Evolutionary conservation across 257 asterid genomes (phyloP).

Genomic region (Jacaranda mimosifolia): DNA sequence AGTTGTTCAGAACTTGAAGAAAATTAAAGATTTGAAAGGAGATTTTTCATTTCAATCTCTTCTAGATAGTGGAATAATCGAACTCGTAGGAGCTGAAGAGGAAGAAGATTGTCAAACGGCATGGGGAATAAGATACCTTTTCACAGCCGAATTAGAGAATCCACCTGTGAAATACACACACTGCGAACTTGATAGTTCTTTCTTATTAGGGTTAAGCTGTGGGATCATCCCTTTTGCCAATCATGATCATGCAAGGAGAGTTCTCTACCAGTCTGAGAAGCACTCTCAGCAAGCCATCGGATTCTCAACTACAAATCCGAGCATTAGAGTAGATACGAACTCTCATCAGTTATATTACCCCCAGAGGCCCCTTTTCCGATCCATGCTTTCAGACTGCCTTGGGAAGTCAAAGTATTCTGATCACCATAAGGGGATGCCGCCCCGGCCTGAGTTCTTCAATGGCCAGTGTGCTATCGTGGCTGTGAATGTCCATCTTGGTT

Average conservation of each 20-base stretch:
- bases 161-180: slow-evolving; percentile 80
- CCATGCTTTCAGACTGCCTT: slow-evolving; percentile 82
- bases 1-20: slow-evolving; percentile 73
- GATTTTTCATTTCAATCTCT: slow-evolving; percentile 67
- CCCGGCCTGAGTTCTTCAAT: slow-evolving; percentile 86
- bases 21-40: slow-evolving; percentile 65
- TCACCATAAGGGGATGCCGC: slow-evolving; percentile 67
- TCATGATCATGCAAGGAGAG: slow-evolving; percentile 91
- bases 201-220: slow-evolving; percentile 83
- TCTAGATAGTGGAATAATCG: slow-evolving; percentile 73
- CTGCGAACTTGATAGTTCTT: slow-evolving; percentile 87
- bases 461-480: slow-evolving; percentile 97
- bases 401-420: slow-evolving; percentile 63
- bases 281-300: slow-evolving; percentile 99
- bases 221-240: slow-evolving; percentile 91
- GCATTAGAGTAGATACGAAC: slow-evolving; percentile 75
- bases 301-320: slow-evolving; percentile 73
- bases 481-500: slow-evolving; percentile 92
- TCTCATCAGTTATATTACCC: slow-evolving; percentile 88
- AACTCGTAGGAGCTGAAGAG: slow-evolving; percentile 93
- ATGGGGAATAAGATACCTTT: slow-evolving; percentile 77
- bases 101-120: slow-evolving; percentile 92
- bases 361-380: slow-evolving; percentile 83
- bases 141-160: slow-evolving; percentile 57
- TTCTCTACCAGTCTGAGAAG: slow-evolving; percentile 91